Conservation (phyloP, 306 rosid genomes). For the Gillenia trifoliata region DNA sequence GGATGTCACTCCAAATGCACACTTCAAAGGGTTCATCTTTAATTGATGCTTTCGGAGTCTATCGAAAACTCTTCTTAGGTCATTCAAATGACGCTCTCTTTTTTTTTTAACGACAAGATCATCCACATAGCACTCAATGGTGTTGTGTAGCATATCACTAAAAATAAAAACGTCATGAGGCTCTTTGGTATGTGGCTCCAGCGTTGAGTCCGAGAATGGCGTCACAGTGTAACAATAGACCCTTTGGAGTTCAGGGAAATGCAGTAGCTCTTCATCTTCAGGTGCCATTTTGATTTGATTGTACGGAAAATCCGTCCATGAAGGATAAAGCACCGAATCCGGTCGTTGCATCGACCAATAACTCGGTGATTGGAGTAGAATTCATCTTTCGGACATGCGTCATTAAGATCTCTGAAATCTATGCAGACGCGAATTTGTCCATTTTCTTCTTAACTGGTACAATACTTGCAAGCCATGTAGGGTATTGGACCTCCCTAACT, state of each 20-base stretch:
- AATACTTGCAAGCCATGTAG: not conserved
- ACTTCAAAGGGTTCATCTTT: not conserved
- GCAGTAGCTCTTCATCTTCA: not conserved
- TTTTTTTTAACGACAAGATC: not conserved
- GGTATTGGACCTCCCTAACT: not conserved
- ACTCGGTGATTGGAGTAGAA: not conserved
- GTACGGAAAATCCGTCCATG: not conserved
- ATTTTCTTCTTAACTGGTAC: not conserved
- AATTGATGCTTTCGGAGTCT: not conserved
- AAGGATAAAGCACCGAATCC: not conserved
- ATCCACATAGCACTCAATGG: not conserved
- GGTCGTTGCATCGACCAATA: not conserved
- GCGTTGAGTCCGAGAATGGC: not conserved
- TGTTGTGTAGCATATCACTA: not conserved
- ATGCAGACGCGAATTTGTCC: not conserved
- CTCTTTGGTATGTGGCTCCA: not conserved
- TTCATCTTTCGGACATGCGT: not conserved
- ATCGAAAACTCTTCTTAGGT: not conserved
- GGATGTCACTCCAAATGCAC: not conserved
- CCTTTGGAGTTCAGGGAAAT: not conserved
- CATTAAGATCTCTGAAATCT: not conserved
- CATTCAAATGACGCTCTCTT: not conserved
- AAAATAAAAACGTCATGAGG: not conserved
- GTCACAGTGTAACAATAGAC: not conserved
- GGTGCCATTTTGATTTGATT: not conserved